Base-by-base conservation (phyloP, 176 grass and related monocot species). In the Rhynchospora breviuscula region DNA sequence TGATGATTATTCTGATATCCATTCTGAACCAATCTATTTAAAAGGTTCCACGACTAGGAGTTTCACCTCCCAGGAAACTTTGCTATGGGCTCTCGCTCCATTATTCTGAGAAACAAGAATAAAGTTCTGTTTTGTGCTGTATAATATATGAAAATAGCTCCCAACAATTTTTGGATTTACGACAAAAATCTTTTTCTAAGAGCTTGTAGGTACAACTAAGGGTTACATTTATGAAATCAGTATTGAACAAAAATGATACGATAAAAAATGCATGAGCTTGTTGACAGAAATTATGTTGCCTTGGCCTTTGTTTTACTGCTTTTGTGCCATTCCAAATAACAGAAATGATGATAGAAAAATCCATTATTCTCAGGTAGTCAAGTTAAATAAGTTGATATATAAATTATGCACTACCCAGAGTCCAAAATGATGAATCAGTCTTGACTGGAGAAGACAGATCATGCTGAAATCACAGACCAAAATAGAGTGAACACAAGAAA, bases 381-480 rank as follows among this genome's bases (percentile, higher is more conserved):
- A 31, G 72, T 78, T 31, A 78, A 78, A 81, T 13, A 81, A 31
- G 18, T 63, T 60, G 18, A 60, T 31, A 23, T 64, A 29, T 26
- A 51, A 18, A 8, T 52, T 11, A 10, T 82, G 63, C 12, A 80
- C 64, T 87, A 98, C 95, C 95, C 45, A 98, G 88, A 7, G 93
- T 95, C 96, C 96, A 93, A 85, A 95, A 99, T n/a, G 93, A 95
- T 1, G 89, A 95, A 87, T 99, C 96, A 0, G 91, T 95, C 96
- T 99, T 99, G 79, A 99, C 93, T 0, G 89, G 91, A 67, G 47
- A 86, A 58, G 83, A 84, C 67, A 99, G 89, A 67, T 93, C 86
- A 59, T 95, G 91, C 91, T 99, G 86, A 81, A 86, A 88, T 86
- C 61, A 22, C 17, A 82, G 78, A 80, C 46, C 0, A 86, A 67